phyloP scores from a whole-genome alignment of 2,329 filamentous ascomycete genomes.

The Penicillium sp. region DNA sequence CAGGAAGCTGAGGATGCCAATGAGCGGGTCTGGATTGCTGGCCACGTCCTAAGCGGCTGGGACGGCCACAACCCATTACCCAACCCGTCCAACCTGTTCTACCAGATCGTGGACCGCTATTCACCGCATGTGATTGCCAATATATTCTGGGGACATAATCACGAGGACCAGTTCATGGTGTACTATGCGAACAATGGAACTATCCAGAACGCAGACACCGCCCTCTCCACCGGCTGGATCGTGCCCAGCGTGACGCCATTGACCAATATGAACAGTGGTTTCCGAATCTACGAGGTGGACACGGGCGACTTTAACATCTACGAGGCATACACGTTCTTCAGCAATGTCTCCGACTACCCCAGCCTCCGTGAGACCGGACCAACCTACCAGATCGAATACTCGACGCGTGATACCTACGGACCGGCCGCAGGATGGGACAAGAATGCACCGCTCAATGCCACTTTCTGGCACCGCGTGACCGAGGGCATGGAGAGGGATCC shows the following conservation, averaged over 20 bases:
- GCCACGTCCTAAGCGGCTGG: slow-evolving; percentile 53
- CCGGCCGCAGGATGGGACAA: slow-evolving; percentile 42
- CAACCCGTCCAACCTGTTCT: slow-evolving; percentile 51
- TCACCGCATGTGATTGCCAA: slow-evolving; percentile 52
- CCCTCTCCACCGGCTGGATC: slow-evolving; percentile 49
- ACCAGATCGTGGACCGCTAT: slow-evolving; percentile 52
- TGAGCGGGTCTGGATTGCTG: slow-evolving; percentile 52
- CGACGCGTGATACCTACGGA: slow-evolving; percentile 48
- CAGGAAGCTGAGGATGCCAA: slow-evolving; percentile 49
- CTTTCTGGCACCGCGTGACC: slow-evolving; percentile 55
- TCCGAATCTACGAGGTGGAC: slow-evolving; percentile 52
- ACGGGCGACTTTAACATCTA: slow-evolving; percentile 50
- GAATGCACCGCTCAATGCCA: slow-evolving; percentile 51
- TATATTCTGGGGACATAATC: slow-evolving; percentile 52
- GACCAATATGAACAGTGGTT: slow-evolving; percentile 51
- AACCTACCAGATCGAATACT: slow-evolving; percentile 48
- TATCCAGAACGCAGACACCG: slow-evolving; percentile 36
- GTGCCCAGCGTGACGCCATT: slow-evolving; percentile 49
- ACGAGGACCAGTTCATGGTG: slow-evolving; percentile 51
- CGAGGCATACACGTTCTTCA: slow-evolving; percentile 50
- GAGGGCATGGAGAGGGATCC: slow-evolving; percentile 52
- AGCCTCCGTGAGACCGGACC: slow-evolving; percentile 41
- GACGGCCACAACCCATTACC: slow-evolving; percentile 51
- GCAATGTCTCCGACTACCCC: slow-evolving; percentile 46
- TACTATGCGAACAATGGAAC: slow-evolving; percentile 52